Evolutionary conservation across 2,329 filamentous ascomycete genomes (phyloP), one percentile per base, ranked within the genome.

Genomic region (Phialophora macrospora): DNA sequence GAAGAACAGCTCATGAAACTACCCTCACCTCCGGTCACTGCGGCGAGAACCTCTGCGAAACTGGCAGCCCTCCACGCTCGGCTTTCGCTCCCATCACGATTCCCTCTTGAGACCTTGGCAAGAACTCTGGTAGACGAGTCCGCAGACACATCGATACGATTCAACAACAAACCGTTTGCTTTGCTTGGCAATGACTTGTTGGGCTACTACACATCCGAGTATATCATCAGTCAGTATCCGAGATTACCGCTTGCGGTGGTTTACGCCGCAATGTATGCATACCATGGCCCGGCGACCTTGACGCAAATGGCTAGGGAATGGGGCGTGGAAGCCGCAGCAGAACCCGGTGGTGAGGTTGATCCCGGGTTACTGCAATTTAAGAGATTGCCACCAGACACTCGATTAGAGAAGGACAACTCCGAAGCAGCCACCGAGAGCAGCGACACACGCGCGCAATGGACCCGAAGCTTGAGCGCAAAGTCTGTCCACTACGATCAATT

Each of bases 21-120:
- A 70, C 90, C 91, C 60, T 94, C 92, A 74, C 92, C 92, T 71
- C 85, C 85, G 62, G 87, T 88, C 71, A 81, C 85, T 73, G 84
- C 84, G 71, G 90, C 92, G 51, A 80, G 83, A 66, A 78, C 83
- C 71, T 98, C 94, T 55, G 89, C 93, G 68, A 98, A 97, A 82
- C 90, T 99, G 73, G 88, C 93, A 70, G 93, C 95, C 70, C 87
- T 99, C 54, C 93, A 97, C 78, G 92, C 93, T 73, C 91, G 95
- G 78, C 86, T 99, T 68, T 87, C 88, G 48, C 87, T 99, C 63
- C 89, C 93, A 26, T 84, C 86, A 68, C 91, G 90, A 79, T 85
- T 98, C 69, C 94, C 95, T 41, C 80, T 96, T 66, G 85, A 95
- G 81, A 94, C 91, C 4, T 87, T 99, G 71, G 93, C 92, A 67